Conservation (phyloP, 257 asterid species). For the Catharanthus roseus region DNA sequence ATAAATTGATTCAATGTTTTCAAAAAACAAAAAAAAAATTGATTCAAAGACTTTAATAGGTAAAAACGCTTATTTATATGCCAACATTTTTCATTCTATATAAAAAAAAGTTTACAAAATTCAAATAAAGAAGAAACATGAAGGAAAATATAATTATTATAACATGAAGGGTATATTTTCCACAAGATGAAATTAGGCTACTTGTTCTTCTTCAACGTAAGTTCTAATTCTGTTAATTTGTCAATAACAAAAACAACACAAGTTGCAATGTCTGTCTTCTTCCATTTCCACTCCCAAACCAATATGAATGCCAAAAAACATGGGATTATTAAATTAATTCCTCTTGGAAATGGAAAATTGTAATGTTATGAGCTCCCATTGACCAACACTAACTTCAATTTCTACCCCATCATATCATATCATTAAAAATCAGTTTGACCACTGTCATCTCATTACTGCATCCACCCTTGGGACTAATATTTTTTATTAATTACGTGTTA, state of each 20-base stretch:
- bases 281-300: background rate
- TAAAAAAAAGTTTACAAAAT: too few relatives aligned
- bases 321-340: background rate
- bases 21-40: too few relatives aligned
- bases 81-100: too few relatives aligned
- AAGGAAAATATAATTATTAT: too few relatives aligned
- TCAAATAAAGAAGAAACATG: too few relatives aligned
- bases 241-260: background rate
- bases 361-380: background rate
- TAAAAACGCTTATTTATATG: too few relatives aligned
- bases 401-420: background rate
- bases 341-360: background rate
- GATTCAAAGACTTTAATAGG: too few relatives aligned
- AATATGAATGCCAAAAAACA: slow-evolving; percentile 2
- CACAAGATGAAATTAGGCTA: too few relatives aligned
- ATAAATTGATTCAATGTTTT: too few relatives aligned
- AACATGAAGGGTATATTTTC: too few relatives aligned
- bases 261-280: slow-evolving; percentile 3
- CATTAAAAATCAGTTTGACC: background rate
- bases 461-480: background rate
- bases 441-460: background rate
- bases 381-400: background rate
- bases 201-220: background rate
- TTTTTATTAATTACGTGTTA: too few relatives aligned
- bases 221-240: slow-evolving; percentile 5